A percentile compares a stretch with the other conserved stretches of the same genome.
Conservation (phyloP, 2,329 filamentous ascomycete species). For the Fusarium bactridioides region DNA sequence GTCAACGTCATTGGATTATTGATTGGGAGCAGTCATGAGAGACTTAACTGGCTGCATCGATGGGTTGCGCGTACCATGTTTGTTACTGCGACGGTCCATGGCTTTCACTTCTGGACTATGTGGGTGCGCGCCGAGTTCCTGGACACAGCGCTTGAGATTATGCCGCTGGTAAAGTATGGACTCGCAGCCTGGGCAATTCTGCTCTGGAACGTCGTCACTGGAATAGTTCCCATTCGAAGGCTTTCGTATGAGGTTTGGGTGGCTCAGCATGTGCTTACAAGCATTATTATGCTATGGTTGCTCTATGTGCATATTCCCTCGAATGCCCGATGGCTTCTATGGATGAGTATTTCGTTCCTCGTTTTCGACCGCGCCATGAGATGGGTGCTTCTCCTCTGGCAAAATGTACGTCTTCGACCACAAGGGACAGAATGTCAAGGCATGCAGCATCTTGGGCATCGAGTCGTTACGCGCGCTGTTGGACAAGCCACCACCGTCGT, state of each 20-base stretch:
- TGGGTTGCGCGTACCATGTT: conserved; percentile 76
- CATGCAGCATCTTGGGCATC: conserved; percentile 60
- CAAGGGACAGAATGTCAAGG: conserved; percentile 55
- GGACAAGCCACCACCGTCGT: conserved; percentile 63
- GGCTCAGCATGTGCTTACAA: conserved; percentile 70
- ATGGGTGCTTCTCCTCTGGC: conserved; percentile 57
- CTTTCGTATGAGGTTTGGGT: conserved; percentile 75
- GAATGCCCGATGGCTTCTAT: conserved; percentile 68
- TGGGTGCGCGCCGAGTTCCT: conserved; percentile 70
- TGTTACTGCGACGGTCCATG: conserved; percentile 72
- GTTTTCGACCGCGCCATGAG: conserved; percentile 69
- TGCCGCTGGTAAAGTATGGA: conserved; percentile 72
- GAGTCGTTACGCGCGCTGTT: conserved; percentile 57
- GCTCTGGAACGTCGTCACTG: conserved; percentile 70
- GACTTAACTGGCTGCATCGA: conserved; percentile 76
- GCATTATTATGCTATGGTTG: conserved; percentile 68
- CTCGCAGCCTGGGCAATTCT: conserved; percentile 72
- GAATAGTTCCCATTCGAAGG: conserved; percentile 69
- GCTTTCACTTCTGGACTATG: conserved; percentile 72
- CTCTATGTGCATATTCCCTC: conserved; percentile 69
- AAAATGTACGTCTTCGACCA: conserved; percentile 58
- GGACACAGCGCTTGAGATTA: conserved; percentile 63
- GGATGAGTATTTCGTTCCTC: conserved; percentile 70
- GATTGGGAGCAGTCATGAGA: conserved; percentile 71
- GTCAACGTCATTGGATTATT: conserved; percentile 67